Base-by-base conservation (phyloP, 768 basidiomycete species). In the Gyrodon lividus region DNA sequence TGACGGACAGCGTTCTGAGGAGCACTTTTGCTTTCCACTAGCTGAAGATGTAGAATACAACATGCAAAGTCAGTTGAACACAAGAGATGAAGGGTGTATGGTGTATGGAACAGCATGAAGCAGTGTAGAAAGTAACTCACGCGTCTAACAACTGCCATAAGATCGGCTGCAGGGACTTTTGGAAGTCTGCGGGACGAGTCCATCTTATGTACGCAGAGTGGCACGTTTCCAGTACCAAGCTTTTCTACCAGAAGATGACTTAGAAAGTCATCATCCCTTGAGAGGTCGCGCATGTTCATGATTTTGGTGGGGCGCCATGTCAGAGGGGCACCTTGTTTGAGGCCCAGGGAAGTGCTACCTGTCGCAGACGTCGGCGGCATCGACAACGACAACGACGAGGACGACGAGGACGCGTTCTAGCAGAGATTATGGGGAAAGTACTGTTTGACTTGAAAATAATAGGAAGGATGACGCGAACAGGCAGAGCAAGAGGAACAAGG, bases 131-230 rank as follows among this genome's bases (percentile, higher is more conserved):
- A 60, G 48, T 31, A 52, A 75, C 79, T 63, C 68, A 92, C 91
- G 84, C 88, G 86, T 81, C 81, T 78, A 52, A 91, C 84, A 60
- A 84, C 83, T 56, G 74, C 68, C 68, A 92, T 76, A 60, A 93
- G 79, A 65, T 84, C 81, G 39, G 76, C 72, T 7, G 84, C 72
- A 58, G 85, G 77, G 46, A 87, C 84, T 75, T 87, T 90, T 52
- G 91, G 91, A 24, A 92, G 77, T 43, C 83, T 77, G 49, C 87
- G 78, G 54, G 81, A 78, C 22, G 86, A 74, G 67, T 92, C 89
- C 90, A 93, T 93, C 71, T 91, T 92, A 75, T 93, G 90, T 13
- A 93, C 91, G 50, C 85, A 79, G 47, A 93, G 77, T n/a, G 91
- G 90, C 7, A 86, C 85, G 33, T 62, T 71, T 28, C 87, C 87